phyloP scores from a whole-genome alignment of 352 stramenopile genomes.

The Phytophthora sp. region DNA sequence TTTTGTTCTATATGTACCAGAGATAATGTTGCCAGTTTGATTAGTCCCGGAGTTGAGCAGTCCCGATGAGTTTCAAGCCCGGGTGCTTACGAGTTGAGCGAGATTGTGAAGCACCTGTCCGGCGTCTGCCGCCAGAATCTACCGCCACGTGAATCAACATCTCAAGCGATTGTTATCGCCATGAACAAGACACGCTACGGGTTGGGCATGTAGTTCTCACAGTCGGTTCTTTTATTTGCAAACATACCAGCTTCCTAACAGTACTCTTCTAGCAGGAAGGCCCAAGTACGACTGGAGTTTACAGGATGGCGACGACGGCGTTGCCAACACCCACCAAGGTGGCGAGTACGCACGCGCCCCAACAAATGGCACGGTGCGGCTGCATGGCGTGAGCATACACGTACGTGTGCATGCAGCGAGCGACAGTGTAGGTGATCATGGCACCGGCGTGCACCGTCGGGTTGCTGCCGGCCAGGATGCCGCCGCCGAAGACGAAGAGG shows the following conservation, averaged over 20 bases:
- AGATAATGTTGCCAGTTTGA: too few species aligned
- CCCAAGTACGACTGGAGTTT: not conserved
- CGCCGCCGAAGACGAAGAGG: constrained; percentile 52
- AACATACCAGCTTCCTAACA: constrained; percentile 4
- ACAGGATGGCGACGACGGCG: constrained; percentile 35
- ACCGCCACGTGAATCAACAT: constrained; percentile 2
- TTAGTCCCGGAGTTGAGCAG: constrained; percentile 3
- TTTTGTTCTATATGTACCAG: too few species aligned
- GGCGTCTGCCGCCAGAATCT: not conserved
- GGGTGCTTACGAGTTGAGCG: not conserved
- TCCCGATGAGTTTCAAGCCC: constrained; percentile 10
- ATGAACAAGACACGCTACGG: not conserved
- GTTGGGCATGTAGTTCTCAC: not conserved
- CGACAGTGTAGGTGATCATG: constrained; percentile 51
- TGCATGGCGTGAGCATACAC: constrained; percentile 54
- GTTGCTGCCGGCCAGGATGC: constrained; percentile 45
- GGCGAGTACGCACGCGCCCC: constrained; percentile 31
- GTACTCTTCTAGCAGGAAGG: not conserved
- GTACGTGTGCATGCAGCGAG: constrained; percentile 51
- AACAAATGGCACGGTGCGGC: constrained; percentile 48
- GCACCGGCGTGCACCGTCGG: constrained; percentile 39
- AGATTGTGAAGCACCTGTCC: not conserved
- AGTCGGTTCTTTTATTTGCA: constrained; percentile 13
- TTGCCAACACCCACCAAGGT: constrained; percentile 46
- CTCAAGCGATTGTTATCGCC: not conserved